Evolutionary conservation across 1,139 yeast genomes (phyloP).

Genomic region (Kluyveromyces sp.): DNA sequence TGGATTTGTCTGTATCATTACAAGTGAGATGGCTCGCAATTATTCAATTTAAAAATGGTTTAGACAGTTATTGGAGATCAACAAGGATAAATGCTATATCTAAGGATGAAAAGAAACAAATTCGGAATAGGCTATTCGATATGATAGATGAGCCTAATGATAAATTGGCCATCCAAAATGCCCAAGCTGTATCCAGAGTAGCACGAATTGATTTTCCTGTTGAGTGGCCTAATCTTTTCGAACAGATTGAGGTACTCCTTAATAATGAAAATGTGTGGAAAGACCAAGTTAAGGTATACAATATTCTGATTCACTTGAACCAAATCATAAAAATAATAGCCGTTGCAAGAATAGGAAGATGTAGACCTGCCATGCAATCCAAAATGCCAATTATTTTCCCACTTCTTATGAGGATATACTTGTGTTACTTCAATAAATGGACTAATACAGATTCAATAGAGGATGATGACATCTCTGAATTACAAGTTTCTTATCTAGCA

Average conservation of each 20-base stretch:
- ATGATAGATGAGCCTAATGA: conserved; percentile 61
- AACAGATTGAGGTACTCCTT: conserved; percentile 48
- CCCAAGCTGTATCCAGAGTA: conserved; percentile 71
- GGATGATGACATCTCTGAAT: conserved; percentile 16
- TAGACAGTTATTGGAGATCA: conserved; percentile 76
- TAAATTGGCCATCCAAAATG: conserved; percentile 72
- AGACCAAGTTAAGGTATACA: conserved; percentile 49
- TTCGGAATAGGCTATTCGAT: conserved; percentile 52
- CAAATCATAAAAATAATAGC: conserved; percentile 70
- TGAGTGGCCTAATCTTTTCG: conserved; percentile 79
- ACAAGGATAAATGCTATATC: conserved; percentile 49
- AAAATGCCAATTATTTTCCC: conserved; percentile 59
- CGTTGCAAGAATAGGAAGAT: conserved; percentile 72
- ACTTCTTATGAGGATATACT: conserved; percentile 51
- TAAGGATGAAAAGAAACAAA: conserved; percentile 61
- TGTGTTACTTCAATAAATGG: conserved; percentile 58
- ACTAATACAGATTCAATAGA: conserved; percentile 31
- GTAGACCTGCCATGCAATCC: conserved; percentile 70
- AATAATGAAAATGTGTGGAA: conserved; percentile 33
- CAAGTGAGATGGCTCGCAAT: conserved; percentile 80
- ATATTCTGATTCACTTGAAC: conserved; percentile 58
- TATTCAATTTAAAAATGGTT: conserved; percentile 80
- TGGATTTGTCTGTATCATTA: conserved; percentile 48
- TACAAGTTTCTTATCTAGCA: conserved; percentile 71
- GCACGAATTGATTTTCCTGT: conserved; percentile 78